These are phyloP conservation scores for Nakazawaea anatomiae DNA, from an alignment of 805 yeast species.

Conservation along the genomic window DNA sequence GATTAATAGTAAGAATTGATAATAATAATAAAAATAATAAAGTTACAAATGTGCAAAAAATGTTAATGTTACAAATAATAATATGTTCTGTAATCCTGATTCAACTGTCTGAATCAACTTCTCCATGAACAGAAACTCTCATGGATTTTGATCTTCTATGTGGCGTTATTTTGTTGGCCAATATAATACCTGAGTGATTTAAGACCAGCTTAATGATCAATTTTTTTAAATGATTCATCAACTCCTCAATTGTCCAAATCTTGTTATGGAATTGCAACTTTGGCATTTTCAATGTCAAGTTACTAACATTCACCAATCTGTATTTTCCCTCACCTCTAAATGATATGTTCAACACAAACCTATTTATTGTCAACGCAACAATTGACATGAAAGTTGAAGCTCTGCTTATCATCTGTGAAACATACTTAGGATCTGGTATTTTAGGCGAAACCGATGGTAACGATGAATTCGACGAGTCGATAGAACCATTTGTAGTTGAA, in stretches of 20 bases:
- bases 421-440: conserved; percentile 26
- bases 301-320: conserved; percentile 70
- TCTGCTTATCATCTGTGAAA: conserved; percentile 64
- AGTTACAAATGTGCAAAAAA: no score
- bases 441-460: conserved; percentile 5
- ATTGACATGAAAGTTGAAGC: conserved; percentile 72
- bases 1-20: no score
- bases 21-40: no score
- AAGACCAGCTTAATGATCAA: conserved; percentile 53
- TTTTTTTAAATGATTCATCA: conserved; percentile 56
- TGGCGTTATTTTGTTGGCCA: conserved; percentile 65
- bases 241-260: conserved; percentile 69
- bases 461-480: neutral
- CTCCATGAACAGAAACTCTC: conserved; percentile 14
- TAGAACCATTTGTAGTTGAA: conserved; percentile 8
- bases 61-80: no score
- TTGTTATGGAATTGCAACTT: conserved; percentile 48
- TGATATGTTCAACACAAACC: conserved; percentile 58
- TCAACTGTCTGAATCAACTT: conserved; percentile 7
- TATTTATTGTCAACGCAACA: conserved; percentile 44
- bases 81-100: neutral
- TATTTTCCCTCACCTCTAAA: conserved; percentile 70
- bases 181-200: conserved; percentile 66
- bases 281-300: conserved; percentile 65
- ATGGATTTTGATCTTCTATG: conserved; percentile 30